Base-by-base conservation (phyloP, 768 basidiomycete species). In the Hortiboletus flavorubellus region DNA sequence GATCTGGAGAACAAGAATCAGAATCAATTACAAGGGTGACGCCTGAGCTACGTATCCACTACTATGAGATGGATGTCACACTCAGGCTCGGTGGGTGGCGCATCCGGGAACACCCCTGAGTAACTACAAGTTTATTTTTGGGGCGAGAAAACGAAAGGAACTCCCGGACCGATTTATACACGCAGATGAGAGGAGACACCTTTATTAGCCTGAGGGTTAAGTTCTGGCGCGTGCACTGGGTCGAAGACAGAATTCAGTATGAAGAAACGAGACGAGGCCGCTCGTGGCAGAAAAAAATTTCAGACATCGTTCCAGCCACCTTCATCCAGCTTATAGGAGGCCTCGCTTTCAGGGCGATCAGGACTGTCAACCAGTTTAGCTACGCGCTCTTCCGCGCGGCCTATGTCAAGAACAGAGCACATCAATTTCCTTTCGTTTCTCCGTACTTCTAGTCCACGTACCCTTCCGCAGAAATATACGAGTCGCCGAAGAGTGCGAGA, bases 341-440 rank as follows among this genome's bases (percentile, higher is more conserved):
- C 91, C 71, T 93, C 91, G 67, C 89, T 91, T 72, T 93, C 91
- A 16, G 91, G 91, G 45, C 86, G 80, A 64, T 93, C 91, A 5
- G 91, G 91, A 63, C 90, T 92, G 68, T 93, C 91, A 29, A 93
- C 92, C 4, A 93, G 76, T 66, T 93, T 93, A 8, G 91, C 91
- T 30, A 93, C 91, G 58, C 91, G 88, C 72, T 93, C 91, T 70
- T 93, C 91, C 3, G 89, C 91, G 26, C 92, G 87, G 57, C 91
- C 91, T 91, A 58, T 30, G 26, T 35, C 16, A 16, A 40, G n/a
- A 44, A 16, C 5, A 40, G n/a, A 41, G 30, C 10, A 23, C 15
- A 38, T 53, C 29, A 53, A 39, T 46, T 49, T 26, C 21, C 12
- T 49, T 30, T 49, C 21, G 2, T 14, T 40, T 49, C 42, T 29